Conservation (phyloP, 73 alveolate genomes). For the Symbiodinium natans region DNA sequence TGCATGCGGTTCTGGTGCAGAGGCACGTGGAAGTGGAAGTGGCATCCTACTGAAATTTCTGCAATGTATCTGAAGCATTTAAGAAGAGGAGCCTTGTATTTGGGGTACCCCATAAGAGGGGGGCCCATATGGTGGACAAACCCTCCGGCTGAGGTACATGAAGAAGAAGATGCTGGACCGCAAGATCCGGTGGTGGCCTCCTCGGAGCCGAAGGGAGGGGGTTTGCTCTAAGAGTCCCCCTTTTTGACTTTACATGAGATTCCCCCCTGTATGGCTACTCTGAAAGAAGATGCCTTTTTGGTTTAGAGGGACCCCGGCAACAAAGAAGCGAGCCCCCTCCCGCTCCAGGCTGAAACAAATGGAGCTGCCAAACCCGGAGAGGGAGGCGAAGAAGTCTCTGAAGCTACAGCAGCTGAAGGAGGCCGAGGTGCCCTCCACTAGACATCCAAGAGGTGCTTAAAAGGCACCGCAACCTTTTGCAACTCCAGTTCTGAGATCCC, state of each 20-base stretch:
- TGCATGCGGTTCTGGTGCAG: no score
- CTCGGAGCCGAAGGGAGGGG: neutral
- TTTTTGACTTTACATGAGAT: no score
- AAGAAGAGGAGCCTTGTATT: neutral
- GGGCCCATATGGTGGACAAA: neutral
- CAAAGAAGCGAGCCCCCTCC: no score
- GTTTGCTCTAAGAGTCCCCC: no score
- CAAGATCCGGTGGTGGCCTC: slow-evolving; percentile 51
- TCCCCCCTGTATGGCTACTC: neutral
- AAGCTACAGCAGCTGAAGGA: slow-evolving; percentile 22
- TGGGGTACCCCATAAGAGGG: neutral
- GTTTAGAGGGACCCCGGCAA: no score
- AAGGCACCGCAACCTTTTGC: neutral
- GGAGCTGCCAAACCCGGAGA: slow-evolving; percentile 63
- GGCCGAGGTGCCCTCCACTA: slow-evolving; percentile 18
- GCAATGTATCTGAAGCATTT: neutral
- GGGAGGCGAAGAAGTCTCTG: slow-evolving; percentile 40
- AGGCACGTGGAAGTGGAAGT: neutral
- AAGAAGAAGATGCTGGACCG: slow-evolving; percentile 88
- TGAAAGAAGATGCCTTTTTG: no score
- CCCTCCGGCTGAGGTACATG: neutral
- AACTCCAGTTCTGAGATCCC: neutral
- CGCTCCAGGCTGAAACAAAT: slow-evolving; percentile 31
- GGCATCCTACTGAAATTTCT: no score
- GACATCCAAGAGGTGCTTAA: no score